Evolutionary conservation across 2,329 filamentous ascomycete genomes (phyloP).

Genomic region (Fusarium tjaetaba): DNA sequence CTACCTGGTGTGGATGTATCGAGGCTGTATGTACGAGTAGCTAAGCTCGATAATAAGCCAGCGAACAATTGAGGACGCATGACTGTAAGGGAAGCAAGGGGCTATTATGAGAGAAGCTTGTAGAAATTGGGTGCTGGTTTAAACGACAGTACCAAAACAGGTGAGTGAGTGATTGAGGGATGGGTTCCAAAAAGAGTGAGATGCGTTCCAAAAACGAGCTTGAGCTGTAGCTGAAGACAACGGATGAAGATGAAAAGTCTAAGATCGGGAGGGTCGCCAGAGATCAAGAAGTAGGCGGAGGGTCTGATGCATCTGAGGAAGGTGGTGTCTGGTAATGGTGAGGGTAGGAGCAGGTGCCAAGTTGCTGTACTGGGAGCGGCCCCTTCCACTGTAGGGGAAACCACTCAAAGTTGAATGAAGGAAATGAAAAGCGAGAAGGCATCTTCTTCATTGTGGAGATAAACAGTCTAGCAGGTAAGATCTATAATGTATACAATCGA

Average conservation of each 20-base stretch:
- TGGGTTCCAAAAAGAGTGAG: slow-evolving; percentile 48
- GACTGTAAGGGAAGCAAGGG: slow-evolving; percentile 7
- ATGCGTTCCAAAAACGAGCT: slow-evolving; percentile 40
- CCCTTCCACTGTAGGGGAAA: neutral
- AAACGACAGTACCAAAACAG: slow-evolving; percentile 50
- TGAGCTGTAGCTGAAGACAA: slow-evolving; percentile 35
- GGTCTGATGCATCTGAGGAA: neutral
- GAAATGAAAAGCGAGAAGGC: neutral
- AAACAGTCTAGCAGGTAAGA: neutral
- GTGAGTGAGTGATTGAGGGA: slow-evolving; percentile 26
- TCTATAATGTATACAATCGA: neutral
- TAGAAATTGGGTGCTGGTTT: slow-evolving; percentile 30
- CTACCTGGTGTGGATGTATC: slow-evolving; percentile 25
- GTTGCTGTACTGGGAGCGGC: neutral
- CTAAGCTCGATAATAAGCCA: slow-evolving; percentile 24
- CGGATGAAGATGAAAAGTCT: slow-evolving; percentile 26
- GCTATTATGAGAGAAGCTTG: slow-evolving; percentile 25
- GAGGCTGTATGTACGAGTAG: neutral
- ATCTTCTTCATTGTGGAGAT: neutral
- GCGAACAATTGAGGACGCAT: slow-evolving; percentile 38
- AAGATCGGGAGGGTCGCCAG: neutral
- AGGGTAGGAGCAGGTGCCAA: neutral
- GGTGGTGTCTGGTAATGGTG: neutral
- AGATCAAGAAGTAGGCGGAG: neutral
- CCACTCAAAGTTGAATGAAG: neutral